phyloP scores from a whole-genome alignment of 1,284 basidiomycete species.

The Cutaneotrichosporon sp. region DNA sequence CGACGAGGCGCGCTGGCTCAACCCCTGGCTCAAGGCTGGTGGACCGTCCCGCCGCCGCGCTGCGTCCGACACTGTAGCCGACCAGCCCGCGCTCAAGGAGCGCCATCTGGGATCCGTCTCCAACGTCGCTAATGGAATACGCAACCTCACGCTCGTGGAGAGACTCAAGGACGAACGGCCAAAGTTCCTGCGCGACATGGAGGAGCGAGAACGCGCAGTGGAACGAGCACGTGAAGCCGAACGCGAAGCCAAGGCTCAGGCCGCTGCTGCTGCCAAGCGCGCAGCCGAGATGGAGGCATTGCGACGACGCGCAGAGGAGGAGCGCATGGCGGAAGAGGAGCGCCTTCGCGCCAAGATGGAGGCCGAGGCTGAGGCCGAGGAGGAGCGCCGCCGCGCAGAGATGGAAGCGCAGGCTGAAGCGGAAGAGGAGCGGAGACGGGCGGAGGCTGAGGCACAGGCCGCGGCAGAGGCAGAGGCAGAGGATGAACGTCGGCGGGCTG shows the following conservation, averaged over 20 bases:
- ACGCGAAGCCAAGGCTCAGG: not conserved
- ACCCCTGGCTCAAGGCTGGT: conserved; percentile 27
- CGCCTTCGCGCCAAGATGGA: not conserved
- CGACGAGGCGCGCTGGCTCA: conserved; percentile 38
- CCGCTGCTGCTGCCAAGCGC: not conserved
- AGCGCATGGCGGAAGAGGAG: not conserved
- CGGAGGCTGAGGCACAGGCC: conserved; percentile 35
- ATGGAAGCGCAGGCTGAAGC: conserved; percentile 11
- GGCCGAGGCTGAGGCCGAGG: not conserved
- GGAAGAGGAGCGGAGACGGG: conserved; percentile 25
- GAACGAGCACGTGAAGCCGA: conserved; percentile 1
- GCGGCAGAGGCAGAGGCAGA: conserved; percentile 39
- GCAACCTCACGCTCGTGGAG: conserved; percentile 31
- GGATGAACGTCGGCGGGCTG: conserved; percentile 24
- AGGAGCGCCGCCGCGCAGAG: not conserved
- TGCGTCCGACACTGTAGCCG: conserved; percentile 6
- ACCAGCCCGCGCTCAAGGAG: conserved; percentile 1
- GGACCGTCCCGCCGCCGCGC: conserved; percentile 12
- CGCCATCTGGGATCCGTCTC: not conserved
- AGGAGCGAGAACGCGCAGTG: conserved; percentile 11
- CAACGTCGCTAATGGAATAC: conserved; percentile 15
- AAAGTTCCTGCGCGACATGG: conserved; percentile 30
- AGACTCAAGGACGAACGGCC: conserved; percentile 28
- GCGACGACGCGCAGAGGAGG: not conserved
- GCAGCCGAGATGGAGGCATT: not conserved